Conservation (phyloP, 352 stramenopile species). For the Peronosclerospora sorghi region DNA sequence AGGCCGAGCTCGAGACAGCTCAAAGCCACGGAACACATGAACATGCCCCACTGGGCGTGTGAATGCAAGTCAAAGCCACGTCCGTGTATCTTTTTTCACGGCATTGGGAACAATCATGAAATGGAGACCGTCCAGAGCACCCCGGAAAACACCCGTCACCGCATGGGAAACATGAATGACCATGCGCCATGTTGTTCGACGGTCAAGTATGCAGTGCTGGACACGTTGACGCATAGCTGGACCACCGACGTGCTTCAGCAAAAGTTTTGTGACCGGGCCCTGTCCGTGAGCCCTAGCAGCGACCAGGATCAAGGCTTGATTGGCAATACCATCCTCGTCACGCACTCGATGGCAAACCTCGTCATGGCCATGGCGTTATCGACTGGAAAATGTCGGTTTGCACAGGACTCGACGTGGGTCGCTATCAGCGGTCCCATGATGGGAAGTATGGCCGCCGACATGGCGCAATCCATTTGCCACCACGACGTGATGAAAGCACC, state of each 20-base stretch:
- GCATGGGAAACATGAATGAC: constrained; percentile 12
- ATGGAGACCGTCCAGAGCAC: constrained; percentile 7
- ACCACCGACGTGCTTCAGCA: constrained; percentile 28
- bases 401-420: constrained; percentile 16
- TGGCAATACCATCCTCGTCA: constrained; percentile 27
- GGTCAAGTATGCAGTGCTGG: constrained; percentile 34
- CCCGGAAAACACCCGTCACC: neutral
- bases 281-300: constrained; percentile 16
- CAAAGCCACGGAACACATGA: constrained; percentile 4
- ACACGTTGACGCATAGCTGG: constrained; percentile 35
- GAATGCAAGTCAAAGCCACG: constrained; percentile 10
- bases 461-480: constrained; percentile 19
- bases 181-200: constrained; percentile 18
- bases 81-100: constrained; percentile 20
- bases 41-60: constrained; percentile 1
- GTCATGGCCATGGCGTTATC: constrained; percentile 13
- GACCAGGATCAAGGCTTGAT: constrained; percentile 4
- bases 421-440: constrained; percentile 21
- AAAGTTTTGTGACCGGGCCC: constrained; percentile 21
- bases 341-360: constrained; percentile 33
- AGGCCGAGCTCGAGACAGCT: constrained; percentile 8
- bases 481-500: neutral
- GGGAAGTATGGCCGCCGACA: constrained; percentile 21
- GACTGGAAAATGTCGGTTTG: constrained; percentile 11
- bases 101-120: constrained; percentile 11